Conservation (phyloP, 1,139 yeast species). For the Yamadazyma dendronema region DNA sequence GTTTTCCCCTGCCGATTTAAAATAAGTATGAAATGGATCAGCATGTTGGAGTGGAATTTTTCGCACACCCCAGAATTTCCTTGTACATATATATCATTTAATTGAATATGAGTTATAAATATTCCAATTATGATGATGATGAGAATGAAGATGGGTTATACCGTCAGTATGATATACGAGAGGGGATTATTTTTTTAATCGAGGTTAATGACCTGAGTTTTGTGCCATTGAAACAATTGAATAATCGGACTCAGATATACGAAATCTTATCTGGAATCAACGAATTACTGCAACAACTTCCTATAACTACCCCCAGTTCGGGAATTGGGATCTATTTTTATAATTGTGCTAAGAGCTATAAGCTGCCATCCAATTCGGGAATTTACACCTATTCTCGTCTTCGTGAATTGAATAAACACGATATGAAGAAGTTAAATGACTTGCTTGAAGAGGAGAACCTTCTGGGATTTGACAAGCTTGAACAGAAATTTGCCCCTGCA, state of each 20-base stretch:
- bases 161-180: slow-evolving; percentile 52
- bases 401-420: slow-evolving; percentile 35
- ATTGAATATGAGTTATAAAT: slow-evolving; percentile 1
- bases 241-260: slow-evolving; percentile 42
- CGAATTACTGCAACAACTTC: slow-evolving; percentile 55
- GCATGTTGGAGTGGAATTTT: slow-evolving; percentile 46
- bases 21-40: slow-evolving; percentile 74
- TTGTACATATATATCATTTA: not conserved
- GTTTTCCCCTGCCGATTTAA: slow-evolving; percentile 94
- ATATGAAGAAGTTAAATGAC: slow-evolving; percentile 40
- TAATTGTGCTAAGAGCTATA: slow-evolving; percentile 37
- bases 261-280: slow-evolving; percentile 54
- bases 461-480: slow-evolving; percentile 13
- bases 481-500: slow-evolving; percentile 12
- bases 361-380: slow-evolving; percentile 28
- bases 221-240: slow-evolving; percentile 30
- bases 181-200: slow-evolving; percentile 61
- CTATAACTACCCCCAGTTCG: slow-evolving; percentile 58
- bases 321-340: slow-evolving; percentile 68
- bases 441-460: slow-evolving; percentile 26
- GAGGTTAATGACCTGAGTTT: slow-evolving; percentile 56
- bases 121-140: slow-evolving; percentile 3
- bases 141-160: slow-evolving; percentile 18
- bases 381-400: slow-evolving; percentile 32
- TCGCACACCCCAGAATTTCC: not conserved